Evolutionary conservation across 257 asterid species (phyloP).

Genomic region (Schizonepeta tenuifolia): DNA sequence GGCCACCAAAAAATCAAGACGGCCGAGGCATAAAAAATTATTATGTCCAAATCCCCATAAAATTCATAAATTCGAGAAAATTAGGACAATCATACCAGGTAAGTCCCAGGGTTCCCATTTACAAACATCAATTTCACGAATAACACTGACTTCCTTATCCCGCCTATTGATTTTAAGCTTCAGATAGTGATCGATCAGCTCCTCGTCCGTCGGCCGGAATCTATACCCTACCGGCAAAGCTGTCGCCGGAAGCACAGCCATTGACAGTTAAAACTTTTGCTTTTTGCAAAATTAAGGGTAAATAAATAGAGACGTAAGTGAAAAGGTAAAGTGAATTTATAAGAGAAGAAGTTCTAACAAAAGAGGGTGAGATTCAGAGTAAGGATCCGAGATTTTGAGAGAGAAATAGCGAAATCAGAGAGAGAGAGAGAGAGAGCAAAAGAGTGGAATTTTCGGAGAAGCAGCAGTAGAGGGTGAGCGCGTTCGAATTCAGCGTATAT

Average conservation of each 20-base stretch:
- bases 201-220: slow-evolving; percentile 93
- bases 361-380: slow-evolving; percentile 35
- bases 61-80: not conserved
- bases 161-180: slow-evolving; percentile 67
- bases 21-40: not conserved
- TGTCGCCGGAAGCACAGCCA: slow-evolving; percentile 62
- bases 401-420: slow-evolving; percentile 20
- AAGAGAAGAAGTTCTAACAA: slow-evolving; percentile 20
- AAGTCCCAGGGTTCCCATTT: slow-evolving; percentile 85
- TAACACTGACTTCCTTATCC: slow-evolving; percentile 61
- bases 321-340: slow-evolving; percentile 27
- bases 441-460: slow-evolving; percentile 42
- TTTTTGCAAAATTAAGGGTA: slow-evolving; percentile 8
- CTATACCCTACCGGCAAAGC: slow-evolving; percentile 89
- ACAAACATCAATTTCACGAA: slow-evolving; percentile 90
- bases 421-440: slow-evolving; percentile 12
- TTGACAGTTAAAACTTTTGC: slow-evolving; percentile 23
- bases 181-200: slow-evolving; percentile 78
- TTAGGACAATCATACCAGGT: slow-evolving; percentile 49
- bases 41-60: not conserved
- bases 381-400: slow-evolving; percentile 22
- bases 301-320: not conserved
- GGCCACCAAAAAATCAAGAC: slow-evolving; percentile 4
- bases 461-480: slow-evolving; percentile 36
- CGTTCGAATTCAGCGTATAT: slow-evolving; percentile 58